Percentiles rank a stretch among this genome's conserved stretches.
phyloP scores from a whole-genome alignment of 805 yeast species.

The Tetrapisispora nanseiensis region DNA sequence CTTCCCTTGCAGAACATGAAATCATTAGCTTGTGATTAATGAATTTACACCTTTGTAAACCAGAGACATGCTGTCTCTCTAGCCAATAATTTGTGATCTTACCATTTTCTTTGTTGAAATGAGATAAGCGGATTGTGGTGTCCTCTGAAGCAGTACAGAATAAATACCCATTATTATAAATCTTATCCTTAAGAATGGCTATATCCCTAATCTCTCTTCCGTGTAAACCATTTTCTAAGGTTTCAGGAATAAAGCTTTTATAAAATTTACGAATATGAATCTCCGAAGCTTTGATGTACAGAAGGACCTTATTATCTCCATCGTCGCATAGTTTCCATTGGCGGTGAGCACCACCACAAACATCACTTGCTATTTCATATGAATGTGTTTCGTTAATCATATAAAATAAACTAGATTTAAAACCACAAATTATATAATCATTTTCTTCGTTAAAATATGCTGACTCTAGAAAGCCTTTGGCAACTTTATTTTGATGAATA shows the following conservation, averaged over 20 bases:
- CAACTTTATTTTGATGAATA: conserved; percentile 49
- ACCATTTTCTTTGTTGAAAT: conserved; percentile 31
- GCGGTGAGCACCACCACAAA: conserved; percentile 90
- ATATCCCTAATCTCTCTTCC: conserved; percentile 86
- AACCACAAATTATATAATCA: conserved; percentile 63
- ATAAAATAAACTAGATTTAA: conserved; percentile 68
- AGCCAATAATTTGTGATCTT: conserved; percentile 43
- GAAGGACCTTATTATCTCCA: conserved; percentile 35
- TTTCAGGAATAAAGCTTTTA: conserved; percentile 19
- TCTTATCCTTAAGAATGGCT: conserved; percentile 36
- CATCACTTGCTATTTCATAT: conserved; percentile 54
- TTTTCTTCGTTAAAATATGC: conserved; percentile 36
- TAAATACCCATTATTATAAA: conserved; percentile 29
- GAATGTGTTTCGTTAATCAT: conserved; percentile 76
- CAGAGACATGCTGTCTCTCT: conserved; percentile 77
- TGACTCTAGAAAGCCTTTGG: conserved; percentile 79
- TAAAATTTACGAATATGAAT: conserved; percentile 33
- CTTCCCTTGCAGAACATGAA: conserved; percentile 79
- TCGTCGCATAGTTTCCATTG: conserved; percentile 51
- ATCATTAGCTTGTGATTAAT: conserved; percentile 41
- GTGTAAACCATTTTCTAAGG: conserved; percentile 60
- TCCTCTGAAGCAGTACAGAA: conserved; percentile 84
- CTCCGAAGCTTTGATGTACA: conserved; percentile 49
- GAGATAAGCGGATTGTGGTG: conserved; percentile 58
- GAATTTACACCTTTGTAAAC: conserved; percentile 66